phyloP scores from a whole-genome alignment of 371 early-diverging fungal genomes.

The Mucor saturninus region DNA sequence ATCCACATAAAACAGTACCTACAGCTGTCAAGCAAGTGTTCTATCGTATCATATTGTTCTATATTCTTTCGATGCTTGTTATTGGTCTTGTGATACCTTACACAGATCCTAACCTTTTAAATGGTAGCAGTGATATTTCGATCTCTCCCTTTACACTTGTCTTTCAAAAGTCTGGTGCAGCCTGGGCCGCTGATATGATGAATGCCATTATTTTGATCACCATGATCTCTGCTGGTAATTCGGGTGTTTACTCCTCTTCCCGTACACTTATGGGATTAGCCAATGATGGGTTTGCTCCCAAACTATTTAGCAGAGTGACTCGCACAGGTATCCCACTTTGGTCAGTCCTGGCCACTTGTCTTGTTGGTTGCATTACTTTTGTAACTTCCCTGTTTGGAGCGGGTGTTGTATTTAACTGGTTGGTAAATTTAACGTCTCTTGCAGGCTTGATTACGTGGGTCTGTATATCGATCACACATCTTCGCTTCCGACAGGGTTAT shows the following conservation, averaged over 20 bases:
- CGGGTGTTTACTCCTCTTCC: conserved; percentile 77
- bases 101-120: conserved; percentile 57
- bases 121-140: conserved; percentile 46
- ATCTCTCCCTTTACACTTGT: conserved; percentile 78
- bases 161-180: conserved; percentile 69
- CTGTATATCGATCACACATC: conserved; percentile 75
- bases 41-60: conserved; percentile 76
- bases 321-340: conserved; percentile 68
- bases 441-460: conserved; percentile 87
- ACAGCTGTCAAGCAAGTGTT: conserved; percentile 76
- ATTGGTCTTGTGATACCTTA: conserved; percentile 76
- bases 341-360: conserved; percentile 60
- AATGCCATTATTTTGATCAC: conserved; percentile 80
- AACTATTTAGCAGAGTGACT: conserved; percentile 61
- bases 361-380: conserved; percentile 66
- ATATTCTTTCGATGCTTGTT: conserved; percentile 72
- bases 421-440: conserved; percentile 72
- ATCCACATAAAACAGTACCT: conserved; percentile 75
- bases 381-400: conserved; percentile 57
- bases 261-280: conserved; percentile 76
- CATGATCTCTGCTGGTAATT: conserved; percentile 79
- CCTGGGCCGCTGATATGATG: conserved; percentile 72
- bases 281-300: conserved; percentile 72
- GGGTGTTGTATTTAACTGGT: conserved; percentile 77
- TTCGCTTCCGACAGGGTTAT: conserved; percentile 83